phyloP scores from a whole-genome alignment of 2,329 filamentous ascomycete species.

The Trichoderma sp. region DNA sequence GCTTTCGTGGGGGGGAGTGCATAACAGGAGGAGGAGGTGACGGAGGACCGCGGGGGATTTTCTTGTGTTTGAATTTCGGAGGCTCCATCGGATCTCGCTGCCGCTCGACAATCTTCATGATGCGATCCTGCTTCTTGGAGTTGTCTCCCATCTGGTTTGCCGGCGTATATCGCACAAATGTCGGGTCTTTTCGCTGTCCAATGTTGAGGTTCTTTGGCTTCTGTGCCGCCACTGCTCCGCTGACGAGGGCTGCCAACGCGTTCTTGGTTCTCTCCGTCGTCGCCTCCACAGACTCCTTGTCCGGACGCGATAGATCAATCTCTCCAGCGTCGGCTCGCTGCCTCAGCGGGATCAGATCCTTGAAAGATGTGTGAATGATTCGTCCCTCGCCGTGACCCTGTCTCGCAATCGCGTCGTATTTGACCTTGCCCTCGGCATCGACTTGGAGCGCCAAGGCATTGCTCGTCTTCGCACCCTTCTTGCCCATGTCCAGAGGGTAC shows the following conservation, averaged over 20 bases:
- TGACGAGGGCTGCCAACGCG: constrained; percentile 77
- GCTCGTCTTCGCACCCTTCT: constrained; percentile 67
- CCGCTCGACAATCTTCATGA: constrained; percentile 96
- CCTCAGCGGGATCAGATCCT: constrained; percentile 89
- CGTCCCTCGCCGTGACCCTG: constrained; percentile 81
- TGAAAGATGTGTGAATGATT: constrained; percentile 93
- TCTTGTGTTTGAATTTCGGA: constrained; percentile 98
- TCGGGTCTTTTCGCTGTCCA: constrained; percentile 76
- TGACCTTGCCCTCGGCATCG: constrained; percentile 86
- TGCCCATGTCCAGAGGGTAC: constrained; percentile 93
- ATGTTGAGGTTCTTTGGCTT: constrained; percentile 93
- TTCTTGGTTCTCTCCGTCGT: constrained; percentile 86
- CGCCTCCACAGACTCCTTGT: constrained; percentile 76
- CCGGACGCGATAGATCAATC: constrained; percentile 80
- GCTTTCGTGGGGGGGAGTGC: constrained; percentile 89
- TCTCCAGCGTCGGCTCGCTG: constrained; percentile 92
- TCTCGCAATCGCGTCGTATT: constrained; percentile 91
- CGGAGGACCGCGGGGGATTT: constrained; percentile 88
- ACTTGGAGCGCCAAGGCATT: constrained; percentile 94
- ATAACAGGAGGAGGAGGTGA: constrained; percentile 91
- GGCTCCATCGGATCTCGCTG: constrained; percentile 95
- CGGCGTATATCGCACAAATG: constrained; percentile 92
- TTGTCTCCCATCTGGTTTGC: constrained; percentile 94
- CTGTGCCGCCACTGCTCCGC: constrained; percentile 83
- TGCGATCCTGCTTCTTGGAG: constrained; percentile 84